These are phyloP conservation scores for Trichophyton schoenleinii DNA, from an alignment of 2,329 filamentous ascomycete species.

Conservation along the genomic window DNA sequence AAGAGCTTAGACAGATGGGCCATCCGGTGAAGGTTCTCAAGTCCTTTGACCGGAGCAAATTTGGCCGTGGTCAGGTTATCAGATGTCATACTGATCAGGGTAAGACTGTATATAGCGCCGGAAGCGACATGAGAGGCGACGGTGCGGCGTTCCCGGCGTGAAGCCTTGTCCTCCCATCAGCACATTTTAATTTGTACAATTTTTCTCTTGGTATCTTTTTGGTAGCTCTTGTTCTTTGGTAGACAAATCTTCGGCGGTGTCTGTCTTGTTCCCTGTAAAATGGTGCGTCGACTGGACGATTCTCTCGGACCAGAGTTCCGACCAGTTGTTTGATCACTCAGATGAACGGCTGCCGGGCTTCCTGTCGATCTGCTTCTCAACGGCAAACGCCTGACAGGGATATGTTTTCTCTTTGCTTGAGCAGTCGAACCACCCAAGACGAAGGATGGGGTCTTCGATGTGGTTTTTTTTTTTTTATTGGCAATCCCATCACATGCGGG, in stretches of 20 bases:
- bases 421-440: too few relatives aligned
- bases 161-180: background rate
- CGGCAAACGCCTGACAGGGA: too few relatives aligned
- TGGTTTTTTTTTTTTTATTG: too few relatives aligned
- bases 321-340: too few relatives aligned
- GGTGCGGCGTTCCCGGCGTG: slow-evolving; percentile 50
- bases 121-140: slow-evolving; percentile 79
- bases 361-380: too few relatives aligned
- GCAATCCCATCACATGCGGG: too few relatives aligned
- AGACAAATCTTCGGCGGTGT: background rate
- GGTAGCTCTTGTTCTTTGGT: background rate
- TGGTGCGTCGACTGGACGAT: too few relatives aligned
- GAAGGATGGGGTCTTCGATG: too few relatives aligned
- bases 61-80: slow-evolving; percentile 81
- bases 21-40: slow-evolving; percentile 58
- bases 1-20: slow-evolving; percentile 55
- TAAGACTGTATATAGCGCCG: slow-evolving; percentile 66
- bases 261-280: too few relatives aligned
- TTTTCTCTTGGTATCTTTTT: background rate
- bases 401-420: too few relatives aligned
- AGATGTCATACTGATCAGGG: slow-evolving; percentile 64
- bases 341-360: too few relatives aligned
- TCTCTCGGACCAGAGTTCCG: too few relatives aligned
- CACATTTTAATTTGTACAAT: background rate
- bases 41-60: slow-evolving; percentile 55